Base-by-base conservation (phyloP, 202 grass and related monocot genomes). In the Carex sylvatica region DNA sequence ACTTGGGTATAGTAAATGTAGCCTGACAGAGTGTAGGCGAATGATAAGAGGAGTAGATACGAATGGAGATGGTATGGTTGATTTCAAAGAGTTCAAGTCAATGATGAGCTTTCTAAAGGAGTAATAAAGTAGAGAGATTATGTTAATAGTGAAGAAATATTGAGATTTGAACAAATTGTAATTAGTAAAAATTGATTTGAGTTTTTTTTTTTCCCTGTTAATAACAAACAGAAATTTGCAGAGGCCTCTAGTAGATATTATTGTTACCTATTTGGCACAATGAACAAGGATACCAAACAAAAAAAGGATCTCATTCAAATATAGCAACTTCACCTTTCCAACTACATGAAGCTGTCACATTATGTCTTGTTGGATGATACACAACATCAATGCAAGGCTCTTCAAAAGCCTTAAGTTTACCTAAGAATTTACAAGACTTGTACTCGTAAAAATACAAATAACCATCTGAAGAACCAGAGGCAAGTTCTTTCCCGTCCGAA, bases 401-500 rank as follows among this genome's bases (percentile, higher is more conserved):
- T 66, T 93, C 84, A 68, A 94, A 98, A 77, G 87, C 85, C 49
- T 94, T 86, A 80, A 94, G 80, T 85, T 87, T 94, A 35, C 64
- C 78, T 58, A 91, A 59, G 33, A 91, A 70, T 24, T 61, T 74
- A 6, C 84, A 86, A 6, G 92, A 91, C 60, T 84, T 91, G 9
- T 93, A 91, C 65, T 90, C 84, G 7, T 93, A 98, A 22, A 94
- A 87, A 61, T 98, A 94, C 14, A 98, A 61, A 79, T 11, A 90
- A 20, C 95, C 95, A 80, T 98, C 90, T 1, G 92, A 98, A 1
- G 95, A 98, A 85, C 92, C 90, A 24, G 95, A 94, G 1, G 87
- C 87, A 68, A 98, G 86, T 74, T 93, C 85, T 74, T 80, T 83
- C 31, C 94, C 88, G 3, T 88, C 85, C 40, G 82, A 66, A 56